Base-by-base conservation (phyloP, 1,284 basidiomycete genomes). In the Trametes pubescens region DNA sequence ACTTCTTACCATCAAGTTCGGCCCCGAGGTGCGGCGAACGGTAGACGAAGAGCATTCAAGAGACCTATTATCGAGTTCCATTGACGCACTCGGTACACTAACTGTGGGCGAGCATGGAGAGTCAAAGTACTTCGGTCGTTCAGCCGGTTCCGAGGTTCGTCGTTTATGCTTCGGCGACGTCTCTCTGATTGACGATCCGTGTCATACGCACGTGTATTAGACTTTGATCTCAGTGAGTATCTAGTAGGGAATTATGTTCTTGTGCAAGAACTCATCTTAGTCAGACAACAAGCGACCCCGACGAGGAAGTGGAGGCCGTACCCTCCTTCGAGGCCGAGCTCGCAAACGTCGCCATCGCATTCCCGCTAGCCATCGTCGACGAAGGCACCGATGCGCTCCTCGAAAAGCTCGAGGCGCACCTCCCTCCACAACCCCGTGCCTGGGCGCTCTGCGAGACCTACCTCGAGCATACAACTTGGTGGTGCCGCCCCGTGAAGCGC, bases 71-170 rank as follows among this genome's bases (percentile, higher is more conserved):
- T 72, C 75, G 5, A 65, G 70, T 22, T 71, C 70, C 2, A 76
- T 76, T 43, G 75, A 75, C 52, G 75, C 75, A 2, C 87, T 70
- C 68, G 88, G 88, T 0, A 89, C 88, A 7, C 77, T 90, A 53
- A 88, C 86, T 1, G 82, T 90, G 37, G 85, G 84, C 6, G 85
- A 87, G 62, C 77, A 80, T 49, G 88, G 87, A 7, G 85, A 86
- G 71, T 85, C 83, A n/a, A 87, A 86, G 69, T 90, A 90, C 72
- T 89, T 87, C 69, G 88, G 88, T n/a, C 84, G 85, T 46, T 86
- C 88, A 48, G 86, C 82, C n/a, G 87, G 86, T 34, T 81, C 86
- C 37, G 86, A 81, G 73, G 80, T 82, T 59, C 52, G 79, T 75
- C 5, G 10, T 22, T 13, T 22, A 21, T 9, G 6, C 14, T 35